Conservation (phyloP, 2,329 filamentous ascomycete species). For the Botryosphaeria agaves region DNA sequence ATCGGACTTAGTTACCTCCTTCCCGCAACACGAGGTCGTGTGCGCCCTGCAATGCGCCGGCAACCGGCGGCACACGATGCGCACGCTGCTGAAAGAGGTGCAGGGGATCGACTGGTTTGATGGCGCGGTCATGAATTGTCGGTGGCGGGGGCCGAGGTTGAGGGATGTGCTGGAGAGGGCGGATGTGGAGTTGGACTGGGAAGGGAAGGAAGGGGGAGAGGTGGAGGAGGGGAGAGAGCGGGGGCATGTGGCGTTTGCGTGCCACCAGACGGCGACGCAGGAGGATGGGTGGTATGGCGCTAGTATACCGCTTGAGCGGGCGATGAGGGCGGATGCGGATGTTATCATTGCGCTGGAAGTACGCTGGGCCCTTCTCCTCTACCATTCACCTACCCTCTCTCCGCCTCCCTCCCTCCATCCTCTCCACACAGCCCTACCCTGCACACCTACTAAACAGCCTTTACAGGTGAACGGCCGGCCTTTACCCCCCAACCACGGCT, state of each 20-base stretch:
- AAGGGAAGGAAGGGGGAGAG: too few relatives aligned
- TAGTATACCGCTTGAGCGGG: conserved; percentile 31
- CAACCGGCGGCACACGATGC: conserved; percentile 43
- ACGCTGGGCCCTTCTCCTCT: conserved; percentile 3
- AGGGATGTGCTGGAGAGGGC: conserved; percentile 32
- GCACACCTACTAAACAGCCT: conserved; percentile 1
- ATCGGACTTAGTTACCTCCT: conserved; percentile 25
- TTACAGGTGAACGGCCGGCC: conserved; percentile 30
- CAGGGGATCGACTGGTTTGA: conserved; percentile 43
- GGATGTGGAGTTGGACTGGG: conserved; percentile 18
- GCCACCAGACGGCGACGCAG: conserved; percentile 32
- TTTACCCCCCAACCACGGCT: conserved; percentile 32
- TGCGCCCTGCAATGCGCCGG: conserved; percentile 43
- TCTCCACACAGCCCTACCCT: conserved; percentile 10
- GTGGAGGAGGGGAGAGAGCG: conserved; percentile 5
- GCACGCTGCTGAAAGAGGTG: conserved; percentile 40
- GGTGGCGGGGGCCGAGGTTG: conserved; percentile 36
- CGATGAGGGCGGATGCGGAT: conserved; percentile 24
- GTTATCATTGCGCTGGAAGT: conserved; percentile 32
- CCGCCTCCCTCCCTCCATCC: too few relatives aligned
- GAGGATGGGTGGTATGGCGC: conserved; percentile 42
- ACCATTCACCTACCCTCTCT: conserved; percentile 7
- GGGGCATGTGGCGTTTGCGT: conserved; percentile 39
- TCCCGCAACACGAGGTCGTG: conserved; percentile 36
- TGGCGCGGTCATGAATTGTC: conserved; percentile 42